Evolutionary conservation across 2,329 filamentous ascomycete genomes (phyloP), one percentile per base, ranked within the genome.

Genomic region (Cryoendolithus antarcticus): DNA sequence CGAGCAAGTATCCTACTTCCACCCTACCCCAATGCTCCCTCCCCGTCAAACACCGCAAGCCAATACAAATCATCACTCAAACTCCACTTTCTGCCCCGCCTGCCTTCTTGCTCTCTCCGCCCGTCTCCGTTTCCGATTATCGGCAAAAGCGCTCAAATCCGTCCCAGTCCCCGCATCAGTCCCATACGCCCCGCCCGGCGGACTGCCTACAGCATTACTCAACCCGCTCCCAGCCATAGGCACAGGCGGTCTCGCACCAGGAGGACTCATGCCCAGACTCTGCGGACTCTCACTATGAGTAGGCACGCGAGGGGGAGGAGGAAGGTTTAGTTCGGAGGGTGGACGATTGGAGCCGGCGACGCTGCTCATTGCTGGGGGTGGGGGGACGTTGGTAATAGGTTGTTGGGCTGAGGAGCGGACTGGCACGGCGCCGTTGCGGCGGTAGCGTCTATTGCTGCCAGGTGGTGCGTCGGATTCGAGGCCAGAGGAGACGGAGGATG

Each of bases 121-220:
- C 38, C 71, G 61, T 51, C 71, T 60, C 42, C 71, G 57, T 40
- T 67, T 56, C 35, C 71, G 62, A 49, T 74, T 74, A 43, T 64
- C 70, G 1, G 69, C 71, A 48, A 72, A 74, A 41, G 70, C 52
- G 47, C 57, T 61, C 8, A 61, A 47, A 42, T 61, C 59, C 30
- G 59, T 62, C 8, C 56, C 58, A 9, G 57, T 60, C 3, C 53
- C 58, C 61, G 54, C 46, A 39, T 54, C 54, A 19, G 15, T 19
- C 15, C 15, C 15, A 19, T 19, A 19, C 59, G 46, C 65, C 65
- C 12, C 61, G 41, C 69, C 67, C 1, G 15, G 15, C 15, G 66
- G 70, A 7, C 24, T 48, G 37, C 55, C 55, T 7, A 46, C 51
- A 9, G 48, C 42, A 1, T 42, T 44, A 32, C 46, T 55, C 29